These are phyloP conservation scores for Phytophthora litchii DNA, from an alignment of 352 stramenopile genomes.

Conservation along the genomic window DNA sequence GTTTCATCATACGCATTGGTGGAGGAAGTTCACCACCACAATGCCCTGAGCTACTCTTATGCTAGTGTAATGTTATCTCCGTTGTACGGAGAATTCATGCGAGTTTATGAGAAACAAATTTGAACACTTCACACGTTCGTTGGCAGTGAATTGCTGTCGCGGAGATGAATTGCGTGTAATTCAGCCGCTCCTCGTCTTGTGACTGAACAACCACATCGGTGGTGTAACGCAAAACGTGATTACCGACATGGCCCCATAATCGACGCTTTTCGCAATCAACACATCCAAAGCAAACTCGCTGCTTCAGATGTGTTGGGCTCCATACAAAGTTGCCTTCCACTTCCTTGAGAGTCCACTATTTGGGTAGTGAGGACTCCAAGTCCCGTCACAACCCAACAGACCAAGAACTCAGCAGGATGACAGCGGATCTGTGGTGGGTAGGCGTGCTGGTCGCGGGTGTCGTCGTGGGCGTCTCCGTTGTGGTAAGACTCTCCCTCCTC, in stretches of 20 bases:
- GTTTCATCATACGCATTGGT: too few species aligned
- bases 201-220: too few species aligned
- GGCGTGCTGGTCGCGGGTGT: conserved; percentile 45
- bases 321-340: conserved; percentile 15
- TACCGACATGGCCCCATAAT: neutral
- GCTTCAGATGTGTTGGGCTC: conserved; percentile 1
- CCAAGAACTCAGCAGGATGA: conserved; percentile 27
- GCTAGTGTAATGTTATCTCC: too few species aligned
- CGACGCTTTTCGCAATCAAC: neutral
- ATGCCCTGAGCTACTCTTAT: too few species aligned
- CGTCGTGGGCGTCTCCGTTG: conserved; percentile 53
- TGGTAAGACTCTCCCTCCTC: conserved; percentile 40
- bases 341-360: conserved; percentile 13
- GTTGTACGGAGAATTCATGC: too few species aligned
- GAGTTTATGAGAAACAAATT: too few species aligned
- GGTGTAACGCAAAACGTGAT: too few species aligned
- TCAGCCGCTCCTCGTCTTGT: too few species aligned
- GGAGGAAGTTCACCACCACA: too few species aligned
- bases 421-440: conserved; percentile 51
- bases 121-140: too few species aligned
- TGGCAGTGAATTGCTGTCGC: too few species aligned
- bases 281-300: conserved; percentile 1
- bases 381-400: conserved; percentile 12
- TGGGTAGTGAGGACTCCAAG: neutral
- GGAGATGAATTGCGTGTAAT: too few species aligned